Percentiles rank a stretch among this genome's conserved stretches.
Conservation (phyloP, 2,329 filamentous ascomycete genomes). For the Hypoxylon sp. region DNA sequence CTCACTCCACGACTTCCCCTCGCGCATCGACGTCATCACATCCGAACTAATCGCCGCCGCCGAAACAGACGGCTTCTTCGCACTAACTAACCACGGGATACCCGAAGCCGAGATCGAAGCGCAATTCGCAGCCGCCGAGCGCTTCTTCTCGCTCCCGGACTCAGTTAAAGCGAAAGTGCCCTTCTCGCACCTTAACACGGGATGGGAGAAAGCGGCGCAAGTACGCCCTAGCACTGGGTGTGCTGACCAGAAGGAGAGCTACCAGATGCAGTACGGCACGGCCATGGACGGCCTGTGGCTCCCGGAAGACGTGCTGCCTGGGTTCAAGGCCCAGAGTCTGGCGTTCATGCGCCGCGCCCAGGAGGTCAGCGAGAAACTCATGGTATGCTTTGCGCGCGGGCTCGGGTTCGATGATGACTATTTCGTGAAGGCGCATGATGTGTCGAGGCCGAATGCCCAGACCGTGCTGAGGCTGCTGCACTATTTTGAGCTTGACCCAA, state of each 20-base stretch:
- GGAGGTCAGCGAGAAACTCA: conserved; percentile 66
- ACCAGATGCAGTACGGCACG: conserved; percentile 69
- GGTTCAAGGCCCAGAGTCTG: conserved; percentile 61
- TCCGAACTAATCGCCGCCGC: conserved; percentile 65
- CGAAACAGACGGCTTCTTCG: conserved; percentile 73
- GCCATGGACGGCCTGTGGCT: conserved; percentile 68
- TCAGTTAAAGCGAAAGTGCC: conserved; percentile 66
- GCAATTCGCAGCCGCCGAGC: conserved; percentile 64
- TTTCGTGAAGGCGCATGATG: conserved; percentile 68
- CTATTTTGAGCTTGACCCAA: conserved; percentile 64
- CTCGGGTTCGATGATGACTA: conserved; percentile 68
- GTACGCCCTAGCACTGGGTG: conserved; percentile 70
- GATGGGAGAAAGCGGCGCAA: conserved; percentile 72
- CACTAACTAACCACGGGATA: conserved; percentile 68
- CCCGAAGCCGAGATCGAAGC: conserved; percentile 61
- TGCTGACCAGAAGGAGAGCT: conserved; percentile 71
- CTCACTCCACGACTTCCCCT: conserved; percentile 66
- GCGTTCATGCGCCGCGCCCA: conserved; percentile 69
- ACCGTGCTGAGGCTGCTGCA: conserved; percentile 69
- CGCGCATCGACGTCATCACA: conserved; percentile 67
- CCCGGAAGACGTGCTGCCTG: conserved; percentile 60
- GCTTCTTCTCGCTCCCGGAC: conserved; percentile 68
- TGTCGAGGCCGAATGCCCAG: conserved; percentile 63
- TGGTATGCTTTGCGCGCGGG: conserved; percentile 70
- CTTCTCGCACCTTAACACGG: conserved; percentile 68